Evolutionary conservation across 805 yeast species (phyloP).

Genomic region (Starmera dryadoides): DNA sequence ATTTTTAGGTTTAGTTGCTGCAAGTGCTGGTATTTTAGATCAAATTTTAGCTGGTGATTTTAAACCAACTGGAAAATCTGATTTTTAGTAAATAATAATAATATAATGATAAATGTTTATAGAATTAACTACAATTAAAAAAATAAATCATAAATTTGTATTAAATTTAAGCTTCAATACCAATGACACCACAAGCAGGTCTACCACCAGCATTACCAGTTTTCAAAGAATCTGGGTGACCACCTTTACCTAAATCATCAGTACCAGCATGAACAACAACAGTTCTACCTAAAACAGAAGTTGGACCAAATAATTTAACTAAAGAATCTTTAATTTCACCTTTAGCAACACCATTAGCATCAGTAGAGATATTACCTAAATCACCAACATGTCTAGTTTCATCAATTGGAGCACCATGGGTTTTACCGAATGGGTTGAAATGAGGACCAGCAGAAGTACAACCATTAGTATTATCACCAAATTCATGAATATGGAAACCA

Average conservation of each 20-base stretch:
- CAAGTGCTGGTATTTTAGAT: slow-evolving; percentile 78
- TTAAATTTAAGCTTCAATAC: slow-evolving; percentile 22
- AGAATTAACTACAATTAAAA: too few species aligned
- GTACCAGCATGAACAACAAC: slow-evolving; percentile 90
- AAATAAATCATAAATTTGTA: too few species aligned
- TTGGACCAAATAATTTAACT: slow-evolving; percentile 77
- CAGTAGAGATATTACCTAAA: slow-evolving; percentile 89
- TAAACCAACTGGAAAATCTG: slow-evolving; percentile 17
- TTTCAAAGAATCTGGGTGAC: slow-evolving; percentile 81
- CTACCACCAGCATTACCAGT: slow-evolving; percentile 98
- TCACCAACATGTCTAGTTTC: slow-evolving; percentile 88
- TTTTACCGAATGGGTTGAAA: slow-evolving; percentile 84
- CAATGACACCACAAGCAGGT: slow-evolving; percentile 98
- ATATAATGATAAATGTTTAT: too few species aligned
- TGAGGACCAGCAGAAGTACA: slow-evolving; percentile 99
- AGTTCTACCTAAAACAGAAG: slow-evolving; percentile 90
- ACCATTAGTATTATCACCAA: slow-evolving; percentile 99
- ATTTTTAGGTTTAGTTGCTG: slow-evolving; percentile 92
- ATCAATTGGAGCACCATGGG: slow-evolving; percentile 90
- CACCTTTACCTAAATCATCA: slow-evolving; percentile 95
- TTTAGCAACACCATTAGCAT: slow-evolving; percentile 83
- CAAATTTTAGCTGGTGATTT: slow-evolving; percentile 41
- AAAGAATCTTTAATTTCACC: slow-evolving; percentile 75
- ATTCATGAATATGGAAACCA: slow-evolving; percentile 97
- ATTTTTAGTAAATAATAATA: slow-evolving; percentile 16